Percentiles rank a stretch among this genome's conserved stretches.
These are phyloP conservation scores for Macaranga tanarius DNA, from an alignment of 441 rosid species.

Conservation along the genomic window DNA sequence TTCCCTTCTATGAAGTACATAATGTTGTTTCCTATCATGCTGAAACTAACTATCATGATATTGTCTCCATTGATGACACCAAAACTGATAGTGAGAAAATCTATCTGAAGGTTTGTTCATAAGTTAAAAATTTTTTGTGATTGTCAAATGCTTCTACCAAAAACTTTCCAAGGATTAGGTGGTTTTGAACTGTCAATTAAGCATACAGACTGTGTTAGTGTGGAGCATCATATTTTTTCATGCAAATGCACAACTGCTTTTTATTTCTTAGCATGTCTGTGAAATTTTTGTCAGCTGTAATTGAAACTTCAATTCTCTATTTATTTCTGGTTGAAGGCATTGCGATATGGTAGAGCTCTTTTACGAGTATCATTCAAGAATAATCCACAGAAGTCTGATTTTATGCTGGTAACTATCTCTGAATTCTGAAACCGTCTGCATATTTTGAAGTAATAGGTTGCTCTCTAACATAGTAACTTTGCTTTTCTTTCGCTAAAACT, in stretches of 20 bases:
- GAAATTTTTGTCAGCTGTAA: constrained; percentile 16
- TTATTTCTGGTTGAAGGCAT: constrained; percentile 59
- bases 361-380: constrained; percentile 59
- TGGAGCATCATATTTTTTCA: neutral
- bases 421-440: constrained; percentile 9
- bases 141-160: neutral
- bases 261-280: constrained; percentile 9
- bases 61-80: constrained; percentile 49
- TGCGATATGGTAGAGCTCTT: constrained; percentile 77
- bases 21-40: constrained; percentile 48
- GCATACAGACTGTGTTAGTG: constrained; percentile 7
- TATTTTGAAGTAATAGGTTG: constrained; percentile 5
- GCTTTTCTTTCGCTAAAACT: neutral
- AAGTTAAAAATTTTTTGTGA: constrained; percentile 1
- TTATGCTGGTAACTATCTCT: constrained; percentile 58
- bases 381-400: constrained; percentile 64
- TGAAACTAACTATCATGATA: constrained; percentile 72
- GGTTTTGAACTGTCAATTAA: constrained; percentile 14
- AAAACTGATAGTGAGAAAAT: constrained; percentile 42
- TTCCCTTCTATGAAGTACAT: constrained; percentile 74
- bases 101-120: constrained; percentile 66
- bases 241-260: constrained; percentile 12
- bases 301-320: constrained; percentile 21
- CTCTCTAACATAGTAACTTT: neutral
- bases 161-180: neutral